A percentile compares a stretch with the other conserved stretches of the same genome.
Evolutionary conservation across 208 protist genomes (phyloP).

Genomic region (Jaenimonas drosophilae): DNA sequence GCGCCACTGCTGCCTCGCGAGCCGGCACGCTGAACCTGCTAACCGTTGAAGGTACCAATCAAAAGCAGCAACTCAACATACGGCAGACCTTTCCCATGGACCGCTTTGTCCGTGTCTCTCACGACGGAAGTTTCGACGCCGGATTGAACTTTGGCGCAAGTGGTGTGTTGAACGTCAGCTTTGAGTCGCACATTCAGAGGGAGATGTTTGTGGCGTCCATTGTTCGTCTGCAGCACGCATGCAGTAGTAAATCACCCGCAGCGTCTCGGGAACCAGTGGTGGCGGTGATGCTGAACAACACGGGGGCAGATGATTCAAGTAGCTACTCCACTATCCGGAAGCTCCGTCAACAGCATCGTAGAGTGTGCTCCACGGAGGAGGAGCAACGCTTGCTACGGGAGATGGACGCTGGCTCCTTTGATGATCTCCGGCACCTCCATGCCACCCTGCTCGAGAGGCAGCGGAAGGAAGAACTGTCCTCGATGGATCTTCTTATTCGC

Average conservation of each 20-base stretch:
- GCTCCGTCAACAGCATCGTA: slow-evolving; percentile 48
- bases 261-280: neutral
- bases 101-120: slow-evolving; percentile 54
- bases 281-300: neutral
- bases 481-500: slow-evolving; percentile 44
- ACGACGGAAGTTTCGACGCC: slow-evolving; percentile 70
- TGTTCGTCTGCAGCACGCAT: slow-evolving; percentile 30
- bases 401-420: slow-evolving; percentile 45
- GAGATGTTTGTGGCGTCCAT: slow-evolving; percentile 82
- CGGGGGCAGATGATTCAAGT: neutral
- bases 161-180: slow-evolving; percentile 70
- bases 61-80: slow-evolving; percentile 37
- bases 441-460: slow-evolving; percentile 49
- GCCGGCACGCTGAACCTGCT: slow-evolving; percentile 21
- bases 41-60: slow-evolving; percentile 7
- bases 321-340: too few species aligned
- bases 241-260: neutral
- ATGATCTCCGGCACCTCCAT: slow-evolving; percentile 68
- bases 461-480: slow-evolving; percentile 63
- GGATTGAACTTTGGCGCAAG: slow-evolving; percentile 80
- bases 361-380: slow-evolving; percentile 60
- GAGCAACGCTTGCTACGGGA: slow-evolving; percentile 57
- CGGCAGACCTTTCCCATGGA: slow-evolving; percentile 59
- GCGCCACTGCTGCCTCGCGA: slow-evolving; percentile 5
- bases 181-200: slow-evolving; percentile 83